phyloP scores from a whole-genome alignment of 2,329 filamentous ascomycete genomes.

The Aureobasidium sp. region DNA sequence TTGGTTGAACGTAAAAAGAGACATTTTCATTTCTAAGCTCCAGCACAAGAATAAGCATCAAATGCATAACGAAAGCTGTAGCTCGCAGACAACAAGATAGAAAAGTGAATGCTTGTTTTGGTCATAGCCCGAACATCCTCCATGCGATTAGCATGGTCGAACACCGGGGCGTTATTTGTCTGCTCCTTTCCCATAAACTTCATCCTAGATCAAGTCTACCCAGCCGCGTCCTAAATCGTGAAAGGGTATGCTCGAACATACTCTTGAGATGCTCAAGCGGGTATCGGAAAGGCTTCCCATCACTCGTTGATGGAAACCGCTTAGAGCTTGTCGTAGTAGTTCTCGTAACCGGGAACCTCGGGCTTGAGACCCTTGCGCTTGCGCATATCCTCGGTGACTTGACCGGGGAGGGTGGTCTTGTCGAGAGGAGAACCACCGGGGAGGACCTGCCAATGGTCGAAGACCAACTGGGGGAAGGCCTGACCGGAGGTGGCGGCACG shows the following conservation, averaged over 20 bases:
- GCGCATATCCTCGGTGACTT: conserved; percentile 80
- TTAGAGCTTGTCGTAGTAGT: conserved; percentile 99
- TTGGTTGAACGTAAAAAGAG: conserved; percentile 6
- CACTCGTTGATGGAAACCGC: conserved; percentile 20
- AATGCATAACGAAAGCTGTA: conserved; percentile 5
- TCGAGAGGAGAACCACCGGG: conserved; percentile 91
- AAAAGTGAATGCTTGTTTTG: conserved; percentile 1
- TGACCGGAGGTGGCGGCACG: conserved; percentile 89
- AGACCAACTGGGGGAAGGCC: conserved; percentile 98
- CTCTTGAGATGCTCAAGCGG: conserved; percentile 11
- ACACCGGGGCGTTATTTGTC: neutral
- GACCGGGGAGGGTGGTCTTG: conserved; percentile 68
- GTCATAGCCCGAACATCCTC: neutral
- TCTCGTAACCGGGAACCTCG: conserved; percentile 84
- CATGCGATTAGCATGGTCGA: conserved; percentile 11
- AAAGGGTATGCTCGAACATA: conserved; percentile 8
- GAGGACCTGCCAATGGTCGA: conserved; percentile 97
- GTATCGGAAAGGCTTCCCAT: conserved; percentile 10
- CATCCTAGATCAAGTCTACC: conserved; percentile 12
- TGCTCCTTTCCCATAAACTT: neutral
- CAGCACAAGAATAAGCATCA: neutral
- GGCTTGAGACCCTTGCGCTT: conserved; percentile 99
- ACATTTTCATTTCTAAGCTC: conserved; percentile 9
- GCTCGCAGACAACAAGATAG: neutral
- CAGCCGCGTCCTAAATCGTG: conserved; percentile 7